A percentile compares a stretch with the other conserved stretches of the same genome.
Conservation (phyloP, 176 grass and related monocot species). For the Hordeum vulgare region DNA sequence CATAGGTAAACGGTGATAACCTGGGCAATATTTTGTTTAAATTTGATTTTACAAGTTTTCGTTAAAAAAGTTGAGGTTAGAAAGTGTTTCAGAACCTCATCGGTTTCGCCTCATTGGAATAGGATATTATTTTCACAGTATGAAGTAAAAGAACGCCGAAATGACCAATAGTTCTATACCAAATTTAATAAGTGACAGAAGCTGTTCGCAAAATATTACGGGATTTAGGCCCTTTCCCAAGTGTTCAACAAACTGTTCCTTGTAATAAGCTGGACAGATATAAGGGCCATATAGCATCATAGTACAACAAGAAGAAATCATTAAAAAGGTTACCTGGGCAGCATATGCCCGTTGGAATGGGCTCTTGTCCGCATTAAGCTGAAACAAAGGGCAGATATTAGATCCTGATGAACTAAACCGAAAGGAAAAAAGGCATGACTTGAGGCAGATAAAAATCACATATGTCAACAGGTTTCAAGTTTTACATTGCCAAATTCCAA, state of each 20-base stretch:
- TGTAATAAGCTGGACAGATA: background rate
- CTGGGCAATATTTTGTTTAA: background rate
- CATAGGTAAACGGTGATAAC: background rate
- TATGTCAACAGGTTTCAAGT: background rate
- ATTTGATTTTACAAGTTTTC: background rate
- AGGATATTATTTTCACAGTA: background rate
- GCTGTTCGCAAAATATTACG: background rate
- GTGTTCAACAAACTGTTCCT: background rate
- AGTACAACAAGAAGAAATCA: background rate
- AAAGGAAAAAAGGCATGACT: background rate
- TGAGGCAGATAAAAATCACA: background rate
- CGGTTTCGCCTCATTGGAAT: background rate
- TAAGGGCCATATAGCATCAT: background rate
- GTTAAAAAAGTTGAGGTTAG: background rate
- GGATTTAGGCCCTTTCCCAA: background rate
- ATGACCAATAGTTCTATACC: background rate
- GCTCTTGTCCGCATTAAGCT: slow-evolving; percentile 97
- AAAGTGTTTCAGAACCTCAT: background rate
- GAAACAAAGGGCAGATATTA: slow-evolving; percentile 34
- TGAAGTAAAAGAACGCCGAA: background rate
- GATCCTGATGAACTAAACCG: background rate
- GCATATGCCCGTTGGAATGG: slow-evolving; percentile 93
- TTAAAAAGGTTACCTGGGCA: slow-evolving; percentile 42
- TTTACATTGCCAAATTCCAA: background rate
- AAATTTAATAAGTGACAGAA: background rate